Evolutionary conservation across 495 filamentous ascomycete genomes (phyloP), one percentile per base, ranked within the genome.

Genomic region (Neurospora discreta): DNA sequence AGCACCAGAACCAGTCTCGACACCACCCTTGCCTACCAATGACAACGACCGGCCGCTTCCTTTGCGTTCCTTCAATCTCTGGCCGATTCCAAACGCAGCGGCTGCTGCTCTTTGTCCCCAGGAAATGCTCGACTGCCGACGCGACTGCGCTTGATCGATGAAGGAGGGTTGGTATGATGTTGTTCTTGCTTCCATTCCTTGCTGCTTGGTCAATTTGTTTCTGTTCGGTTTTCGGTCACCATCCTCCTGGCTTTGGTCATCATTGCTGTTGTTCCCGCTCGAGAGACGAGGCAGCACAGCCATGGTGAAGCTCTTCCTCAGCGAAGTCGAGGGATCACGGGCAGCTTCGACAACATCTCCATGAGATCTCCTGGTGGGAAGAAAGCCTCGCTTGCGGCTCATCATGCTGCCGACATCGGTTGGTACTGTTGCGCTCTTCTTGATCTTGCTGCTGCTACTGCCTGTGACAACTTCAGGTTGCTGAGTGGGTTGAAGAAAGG

Each of bases 91-190:
- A 26, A 71, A 69, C 1, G 77, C 74, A 15, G 72, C 77, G 0
- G 77, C 76, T 0, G 77, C 74, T 1, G 76, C 77, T 9, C 76
- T 72, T 36, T 72, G 70, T 8, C 77, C 73, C 77, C 76, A 78
- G 20, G 71, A 40, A 67, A 40, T 23, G 41, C 43, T 23, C 69
- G 58, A 39, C 30, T 44, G 13, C 11, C n/a, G 43, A 33, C 41
- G 41, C 2, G 41, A 43, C 8, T 43, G 41, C 7, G 9, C 41
- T 9, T 43, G 41, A 43, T 43, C 41, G 18, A n/a, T n/a, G 16
- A 43, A n/a, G 41, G 41, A 43, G 41, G 26, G n/a, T 9, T 44
- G 42, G 44, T 26, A 52, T 5, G 20, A 52, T 52, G 20, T 46
- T 4, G n/a, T 52, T 26, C 10, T 52, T 7, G 30, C 23, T 23